Evolutionary conservation across 257 asterid genomes (phyloP), one percentile per base, ranked within the genome.

Genomic region (Nemophila menziesii): DNA sequence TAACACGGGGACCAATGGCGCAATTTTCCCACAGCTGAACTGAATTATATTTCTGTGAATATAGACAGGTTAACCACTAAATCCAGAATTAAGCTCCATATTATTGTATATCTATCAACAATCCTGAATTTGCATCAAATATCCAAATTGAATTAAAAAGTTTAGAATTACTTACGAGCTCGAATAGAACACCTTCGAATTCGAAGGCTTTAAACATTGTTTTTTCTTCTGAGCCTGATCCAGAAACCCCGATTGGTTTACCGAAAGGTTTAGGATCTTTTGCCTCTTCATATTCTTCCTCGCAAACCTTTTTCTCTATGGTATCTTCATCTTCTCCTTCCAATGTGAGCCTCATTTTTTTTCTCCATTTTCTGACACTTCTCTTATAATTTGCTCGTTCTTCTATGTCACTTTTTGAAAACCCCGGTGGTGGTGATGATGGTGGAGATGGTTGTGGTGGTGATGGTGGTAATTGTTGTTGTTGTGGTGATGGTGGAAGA

Each of bases 151-250:
- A 13, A 12, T 2, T 16, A 34, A 34, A 24, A 4, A 24, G 33
- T 24, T 4, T 24, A 24, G 6, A 24, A 24, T 24, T 4, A 58
- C 80, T 77, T 60, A 87, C 97, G 8, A 87, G 84, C 16, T 83
- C 72, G 54, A 73, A 87, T 20, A 73, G 87, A 39, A 52, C 22
- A 8, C 92, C 92, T 23, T 87, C 95, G 49, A 71, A 80, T 54
- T 87, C 95, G 29, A 83, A 87, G 0, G 78, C 61, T 5, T 39
- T 51, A 16, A 41, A 87, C 33, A 71, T 80, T 9, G 33, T 67
- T 63, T 52, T 66, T 55, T 47, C 68, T 41, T 78, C 67, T 24
- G 63, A 59, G 12, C 93, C 97, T 48, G 75, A 75, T 10, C 89
- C 93, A 1, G 89, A 71, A 71, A 61, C 68, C 84, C 80, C 72